phyloP scores from a whole-genome alignment of 176 grass and related monocot species.

The Bromus sterilis region DNA sequence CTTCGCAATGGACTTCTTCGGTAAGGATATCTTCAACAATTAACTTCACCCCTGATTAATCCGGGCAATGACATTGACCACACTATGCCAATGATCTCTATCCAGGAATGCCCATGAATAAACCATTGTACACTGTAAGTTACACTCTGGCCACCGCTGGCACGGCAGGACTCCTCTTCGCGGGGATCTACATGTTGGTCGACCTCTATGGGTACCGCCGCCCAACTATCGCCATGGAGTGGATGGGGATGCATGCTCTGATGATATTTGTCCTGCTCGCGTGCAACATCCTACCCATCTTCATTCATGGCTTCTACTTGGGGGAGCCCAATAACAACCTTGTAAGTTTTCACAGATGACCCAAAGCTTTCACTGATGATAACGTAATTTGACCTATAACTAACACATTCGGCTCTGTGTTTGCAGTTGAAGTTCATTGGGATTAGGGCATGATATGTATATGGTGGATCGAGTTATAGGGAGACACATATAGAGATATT shows the following conservation, averaged over 20 bases:
- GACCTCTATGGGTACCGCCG: slow-evolving; percentile 67
- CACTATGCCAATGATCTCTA: background rate
- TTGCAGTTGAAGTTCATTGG: slow-evolving; percentile 52
- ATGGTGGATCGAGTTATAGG: background rate
- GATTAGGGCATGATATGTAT: slow-evolving; percentile 27
- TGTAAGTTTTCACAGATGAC: slow-evolving; percentile 28
- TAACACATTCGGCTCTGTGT: background rate
- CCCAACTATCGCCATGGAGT: slow-evolving; percentile 56
- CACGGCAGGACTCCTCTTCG: slow-evolving; percentile 58
- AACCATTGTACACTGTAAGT: slow-evolving; percentile 73
- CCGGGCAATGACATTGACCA: background rate
- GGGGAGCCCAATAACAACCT: slow-evolving; percentile 76
- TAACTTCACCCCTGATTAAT: background rate
- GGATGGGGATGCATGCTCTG: slow-evolving; percentile 74
- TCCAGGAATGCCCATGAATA: slow-evolving; percentile 81
- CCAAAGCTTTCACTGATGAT: background rate
- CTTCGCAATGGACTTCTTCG: slow-evolving; percentile 60
- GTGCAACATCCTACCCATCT: slow-evolving; percentile 78
- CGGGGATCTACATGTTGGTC: slow-evolving; percentile 68
- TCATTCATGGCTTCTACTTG: slow-evolving; percentile 96
- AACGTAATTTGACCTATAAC: background rate
- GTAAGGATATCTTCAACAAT: slow-evolving; percentile 25
- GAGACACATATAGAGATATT: background rate
- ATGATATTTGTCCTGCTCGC: slow-evolving; percentile 77
- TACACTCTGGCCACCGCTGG: slow-evolving; percentile 78